These are phyloP conservation scores for Phaeosphaeriaceae sp. DNA, from an alignment of 2,329 filamentous ascomycete species.

Conservation along the genomic window DNA sequence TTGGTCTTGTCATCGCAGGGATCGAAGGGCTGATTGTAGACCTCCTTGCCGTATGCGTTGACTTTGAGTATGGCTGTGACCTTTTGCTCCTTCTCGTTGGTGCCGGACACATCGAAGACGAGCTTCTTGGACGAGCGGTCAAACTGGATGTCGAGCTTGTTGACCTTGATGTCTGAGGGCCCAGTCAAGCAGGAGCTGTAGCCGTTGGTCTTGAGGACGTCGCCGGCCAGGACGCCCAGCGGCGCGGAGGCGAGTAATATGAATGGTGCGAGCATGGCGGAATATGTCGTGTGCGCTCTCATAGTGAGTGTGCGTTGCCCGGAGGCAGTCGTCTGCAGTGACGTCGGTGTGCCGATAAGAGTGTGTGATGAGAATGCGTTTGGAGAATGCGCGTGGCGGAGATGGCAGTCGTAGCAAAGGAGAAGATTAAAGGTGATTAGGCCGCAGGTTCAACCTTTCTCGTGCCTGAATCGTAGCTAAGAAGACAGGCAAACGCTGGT, in stretches of 20 bases:
- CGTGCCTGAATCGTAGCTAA: conserved; percentile 28
- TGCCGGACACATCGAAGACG: conserved; percentile 82
- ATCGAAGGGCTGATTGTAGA: conserved; percentile 83
- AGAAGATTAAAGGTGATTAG: conserved; percentile 37
- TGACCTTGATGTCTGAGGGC: conserved; percentile 68
- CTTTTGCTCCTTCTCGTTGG: conserved; percentile 75
- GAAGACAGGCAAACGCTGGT: conserved; percentile 11
- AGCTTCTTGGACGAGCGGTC: conserved; percentile 76
- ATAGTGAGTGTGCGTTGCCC: conserved; percentile 37
- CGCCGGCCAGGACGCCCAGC: conserved; percentile 65
- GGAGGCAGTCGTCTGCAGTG: conserved; percentile 29
- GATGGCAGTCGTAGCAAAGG: conserved; percentile 6
- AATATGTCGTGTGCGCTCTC: conserved; percentile 44
- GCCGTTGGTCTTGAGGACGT: conserved; percentile 80
- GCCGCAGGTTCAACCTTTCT: conserved; percentile 48
- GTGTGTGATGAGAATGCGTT: conserved; percentile 6
- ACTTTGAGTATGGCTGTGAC: conserved; percentile 79
- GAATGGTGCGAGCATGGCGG: conserved; percentile 48
- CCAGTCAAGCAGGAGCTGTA: conserved; percentile 75
- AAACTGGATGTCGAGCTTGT: conserved; percentile 79
- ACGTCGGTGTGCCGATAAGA: conserved; percentile 19
- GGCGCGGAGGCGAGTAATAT: conserved; percentile 47
- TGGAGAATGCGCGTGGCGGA: not conserved
- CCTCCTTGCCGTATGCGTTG: conserved; percentile 80
- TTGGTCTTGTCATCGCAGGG: conserved; percentile 75